Conservation (phyloP, 176 grass and related monocot species). For the Musa itinerans region DNA sequence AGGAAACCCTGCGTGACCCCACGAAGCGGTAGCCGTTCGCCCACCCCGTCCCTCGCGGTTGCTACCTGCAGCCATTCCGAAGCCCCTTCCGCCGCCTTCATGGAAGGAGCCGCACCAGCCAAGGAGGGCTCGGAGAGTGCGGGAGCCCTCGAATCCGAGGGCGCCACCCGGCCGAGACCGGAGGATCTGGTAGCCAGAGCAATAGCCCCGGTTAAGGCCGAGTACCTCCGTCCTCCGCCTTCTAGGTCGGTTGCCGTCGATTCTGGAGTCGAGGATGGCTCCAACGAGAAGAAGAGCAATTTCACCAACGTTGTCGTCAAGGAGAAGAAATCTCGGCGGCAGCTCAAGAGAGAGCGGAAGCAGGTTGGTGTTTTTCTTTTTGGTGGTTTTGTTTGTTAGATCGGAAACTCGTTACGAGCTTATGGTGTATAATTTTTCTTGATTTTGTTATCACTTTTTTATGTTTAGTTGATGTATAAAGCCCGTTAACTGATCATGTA, state of each 20-base stretch:
- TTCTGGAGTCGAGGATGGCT: slow-evolving; percentile 7
- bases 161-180: slow-evolving; percentile 16
- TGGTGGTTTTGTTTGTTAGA: neutral
- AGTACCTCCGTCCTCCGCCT: slow-evolving; percentile 61
- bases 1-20: no score
- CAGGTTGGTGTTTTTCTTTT: slow-evolving; percentile 32
- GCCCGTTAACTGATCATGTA: neutral
- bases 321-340: slow-evolving; percentile 84
- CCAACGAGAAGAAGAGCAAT: slow-evolving; percentile 22
- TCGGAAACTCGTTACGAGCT: neutral
- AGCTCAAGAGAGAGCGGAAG: slow-evolving; percentile 70
- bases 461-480: neutral
- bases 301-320: slow-evolving; percentile 12
- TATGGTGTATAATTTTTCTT: neutral
- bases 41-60: no score
- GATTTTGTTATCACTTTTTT: neutral
- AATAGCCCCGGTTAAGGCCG: slow-evolving; percentile 57
- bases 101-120: neutral
- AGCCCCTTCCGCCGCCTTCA: neutral
- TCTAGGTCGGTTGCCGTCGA: neutral
- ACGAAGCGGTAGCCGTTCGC: no score
- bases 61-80: neutral
- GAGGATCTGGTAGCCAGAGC: slow-evolving; percentile 68
- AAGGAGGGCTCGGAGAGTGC: neutral
- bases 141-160: neutral